Evolutionary conservation across 1,284 basidiomycete species (phyloP), one percentile per base, ranked within the genome.

Genomic region (Tilletia indica): DNA sequence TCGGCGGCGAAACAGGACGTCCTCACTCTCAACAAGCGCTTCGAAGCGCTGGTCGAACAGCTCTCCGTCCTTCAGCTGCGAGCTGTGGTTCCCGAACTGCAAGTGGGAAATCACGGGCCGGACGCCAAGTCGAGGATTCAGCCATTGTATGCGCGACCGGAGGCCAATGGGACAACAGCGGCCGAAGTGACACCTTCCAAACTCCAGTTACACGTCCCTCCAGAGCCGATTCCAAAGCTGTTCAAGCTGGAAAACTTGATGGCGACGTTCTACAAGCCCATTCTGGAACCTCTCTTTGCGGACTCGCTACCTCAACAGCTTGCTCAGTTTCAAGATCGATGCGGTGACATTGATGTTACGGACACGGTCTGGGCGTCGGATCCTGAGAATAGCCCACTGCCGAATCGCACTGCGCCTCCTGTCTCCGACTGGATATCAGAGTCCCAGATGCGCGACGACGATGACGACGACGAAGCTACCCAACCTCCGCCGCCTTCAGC

Each of bases 301-400:
- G 36, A 64, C 16, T n/a, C 36, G 12, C 16, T 38, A 39, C 36
- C 34, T 12, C 31, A 34, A 38, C 61, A 64, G 36, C 38, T 64
- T 5, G 61, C 61, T 5, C 34, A 36, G 31, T 64, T 64, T 38
- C 61, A 34, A 9, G 61, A 64, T 39, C 31, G 61, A 39, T 64
- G 61, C n/a, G 61, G 61, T 16, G 36, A 64, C 34, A 38, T 38
- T 34, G 36, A 64, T 42, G 61, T 64, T 16, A 42, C 34, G 19
- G 61, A 42, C 31, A 64, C 61, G 19, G 61, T 64, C 16, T 64
- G 61, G 61, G 61, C 61, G 5, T 64, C 61, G 16, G 61, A 64
- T 16, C 19, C 61, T 25, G 61, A 64, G 61, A 39, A 14, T 4
- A 64, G 34, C 19, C 34, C 36, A 12, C 11, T 64, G 61, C 6